Evolutionary conservation across 495 filamentous ascomycete genomes (phyloP).

Genomic region (Tuber magnatum): DNA sequence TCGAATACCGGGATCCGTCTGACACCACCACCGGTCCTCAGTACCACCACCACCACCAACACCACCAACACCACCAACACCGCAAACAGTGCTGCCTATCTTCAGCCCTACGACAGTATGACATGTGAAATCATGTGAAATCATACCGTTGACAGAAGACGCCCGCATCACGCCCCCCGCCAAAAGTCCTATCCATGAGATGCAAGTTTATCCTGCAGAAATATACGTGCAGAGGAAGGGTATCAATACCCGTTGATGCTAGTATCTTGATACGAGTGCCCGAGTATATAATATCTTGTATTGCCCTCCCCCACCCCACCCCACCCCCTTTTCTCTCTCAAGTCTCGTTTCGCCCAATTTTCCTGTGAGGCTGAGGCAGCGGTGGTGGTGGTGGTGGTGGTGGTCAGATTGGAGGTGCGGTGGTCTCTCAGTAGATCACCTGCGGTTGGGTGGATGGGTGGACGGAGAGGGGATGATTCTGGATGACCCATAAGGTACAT

Average conservation of each 20-base stretch:
- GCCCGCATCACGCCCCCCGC: no score
- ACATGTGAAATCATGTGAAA: background rate
- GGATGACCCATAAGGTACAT: background rate
- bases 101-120: background rate
- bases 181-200: no score
- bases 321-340: background rate
- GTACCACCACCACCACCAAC: no score
- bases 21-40: background rate
- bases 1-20: background rate
- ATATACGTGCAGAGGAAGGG: no score
- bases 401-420: background rate
- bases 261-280: no score
- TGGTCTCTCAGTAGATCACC: no score
- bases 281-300: no score
- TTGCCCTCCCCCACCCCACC: no score
- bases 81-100: background rate
- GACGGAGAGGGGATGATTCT: no score
- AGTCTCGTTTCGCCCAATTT: background rate
- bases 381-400: background rate
- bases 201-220: no score
- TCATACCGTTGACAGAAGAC: background rate
- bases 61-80: background rate
- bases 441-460: no score
- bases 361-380: background rate
- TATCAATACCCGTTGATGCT: no score